Percentiles rank a stretch among this genome's conserved stretches.
phyloP scores from a whole-genome alignment of 306 rosid species.

The barrel medic (Medicago truncatula) region MtrunA17r5.0-ANR NC_053048.1:39759001-39759500 shows the following conservation, averaged over 20 bases:
- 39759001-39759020: slow-evolving; percentile 28
- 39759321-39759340: slow-evolving; percentile 26
- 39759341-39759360: too few species aligned
- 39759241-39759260: slow-evolving; percentile 61
- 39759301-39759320: slow-evolving; percentile 35
- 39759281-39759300: slow-evolving; percentile 63
- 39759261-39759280: slow-evolving; percentile 51
- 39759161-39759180: slow-evolving; percentile 37
- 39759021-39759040: slow-evolving; percentile 45
- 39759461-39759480: slow-evolving; percentile 3
- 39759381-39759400: slow-evolving; percentile 40
- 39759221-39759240: neutral
- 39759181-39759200: slow-evolving; percentile 12
- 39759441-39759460: slow-evolving; percentile 1
- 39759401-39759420: slow-evolving; percentile 15
- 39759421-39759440: neutral
- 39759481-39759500: neutral
- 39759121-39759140: slow-evolving; percentile 48
- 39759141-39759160: slow-evolving; percentile 48
- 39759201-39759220: slow-evolving; percentile 25
- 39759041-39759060: slow-evolving; percentile 21
- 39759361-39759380: neutral
- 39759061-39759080: slow-evolving; percentile 36
- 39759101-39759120: slow-evolving; percentile 42
- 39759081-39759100: slow-evolving; percentile 49